These are phyloP conservation scores for Suillus subluteus DNA, from an alignment of 768 basidiomycete species.

Conservation along the genomic window DNA sequence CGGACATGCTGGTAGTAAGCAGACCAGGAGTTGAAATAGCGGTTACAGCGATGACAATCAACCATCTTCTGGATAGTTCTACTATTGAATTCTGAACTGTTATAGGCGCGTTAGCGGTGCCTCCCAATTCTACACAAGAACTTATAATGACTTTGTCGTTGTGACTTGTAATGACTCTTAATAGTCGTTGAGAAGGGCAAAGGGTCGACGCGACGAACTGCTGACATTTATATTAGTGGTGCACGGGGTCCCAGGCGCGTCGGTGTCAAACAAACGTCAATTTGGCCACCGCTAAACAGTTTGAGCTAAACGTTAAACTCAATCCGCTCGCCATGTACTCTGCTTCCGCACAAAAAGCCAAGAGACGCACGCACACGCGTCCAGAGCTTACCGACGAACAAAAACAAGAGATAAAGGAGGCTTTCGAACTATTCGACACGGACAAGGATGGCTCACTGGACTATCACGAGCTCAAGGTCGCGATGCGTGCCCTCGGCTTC, in stretches of 20 bases:
- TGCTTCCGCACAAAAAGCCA: slow-evolving; percentile 71
- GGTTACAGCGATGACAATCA: slow-evolving; percentile 44
- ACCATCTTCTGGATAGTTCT: slow-evolving; percentile 30
- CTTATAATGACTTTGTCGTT: neutral
- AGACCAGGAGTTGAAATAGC: slow-evolving; percentile 32
- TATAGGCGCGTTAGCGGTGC: neutral
- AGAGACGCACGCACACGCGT: slow-evolving; percentile 71
- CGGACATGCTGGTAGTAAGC: slow-evolving; percentile 41
- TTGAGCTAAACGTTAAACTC: slow-evolving; percentile 1
- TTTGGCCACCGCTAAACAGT: neutral
- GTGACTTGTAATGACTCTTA: neutral
- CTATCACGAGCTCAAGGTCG: slow-evolving; percentile 99
- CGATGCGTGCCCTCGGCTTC: slow-evolving; percentile 97
- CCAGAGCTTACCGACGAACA: slow-evolving; percentile 89
- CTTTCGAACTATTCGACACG: slow-evolving; percentile 98
- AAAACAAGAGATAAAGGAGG: slow-evolving; percentile 96
- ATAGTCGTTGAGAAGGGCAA: neutral
- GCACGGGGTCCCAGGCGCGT: slow-evolving; percentile 36
- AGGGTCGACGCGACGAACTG: neutral
- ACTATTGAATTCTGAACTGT: neutral
- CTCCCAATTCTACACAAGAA: neutral
- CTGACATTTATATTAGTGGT: slow-evolving; percentile 2
- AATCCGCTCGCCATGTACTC: slow-evolving; percentile 48
- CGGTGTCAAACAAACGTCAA: slow-evolving; percentile 18
- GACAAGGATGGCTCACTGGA: slow-evolving; percentile 97